phyloP scores from a whole-genome alignment of 257 asterid genomes.

The Solanum gracilifrons region DNA sequence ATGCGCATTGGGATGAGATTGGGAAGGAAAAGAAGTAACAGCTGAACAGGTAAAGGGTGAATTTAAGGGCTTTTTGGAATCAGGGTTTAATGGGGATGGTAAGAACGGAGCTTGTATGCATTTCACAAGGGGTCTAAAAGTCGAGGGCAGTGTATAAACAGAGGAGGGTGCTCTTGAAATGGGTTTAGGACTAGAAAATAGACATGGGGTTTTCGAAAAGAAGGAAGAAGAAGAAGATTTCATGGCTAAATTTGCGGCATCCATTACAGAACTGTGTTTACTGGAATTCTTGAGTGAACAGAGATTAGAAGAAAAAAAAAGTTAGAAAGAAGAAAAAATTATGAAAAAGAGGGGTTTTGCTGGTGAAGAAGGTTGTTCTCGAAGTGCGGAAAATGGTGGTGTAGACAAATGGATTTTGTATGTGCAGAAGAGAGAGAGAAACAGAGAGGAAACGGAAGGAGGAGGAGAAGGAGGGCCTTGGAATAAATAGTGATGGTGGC shows the following conservation, averaged over 20 bases:
- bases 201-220: slow-evolving; percentile 18
- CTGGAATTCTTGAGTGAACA: not conserved
- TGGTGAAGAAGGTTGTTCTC: not conserved
- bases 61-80: not conserved
- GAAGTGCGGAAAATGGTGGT: not conserved
- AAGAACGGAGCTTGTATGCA: slow-evolving; percentile 22
- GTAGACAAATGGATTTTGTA: not conserved
- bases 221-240: slow-evolving; percentile 38
- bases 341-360: not conserved
- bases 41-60: slow-evolving; percentile 40
- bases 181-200: slow-evolving; percentile 21
- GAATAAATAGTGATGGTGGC: not conserved
- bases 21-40: slow-evolving; percentile 24
- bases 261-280: slow-evolving; percentile 21
- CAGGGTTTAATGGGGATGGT: slow-evolving; percentile 9
- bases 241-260: slow-evolving; percentile 30
- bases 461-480: not conserved
- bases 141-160: not conserved
- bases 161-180: slow-evolving; percentile 2
- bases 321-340: not conserved
- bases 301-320: not conserved
- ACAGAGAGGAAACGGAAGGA: not conserved
- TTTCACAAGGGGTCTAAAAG: slow-evolving; percentile 12
- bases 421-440: not conserved
- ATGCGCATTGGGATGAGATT: slow-evolving; percentile 5